Evolutionary conservation across 2,329 filamentous ascomycete species (phyloP), one percentile per base, ranked within the genome.

Genomic region (Monilinia vaccinii-corymbosi): DNA sequence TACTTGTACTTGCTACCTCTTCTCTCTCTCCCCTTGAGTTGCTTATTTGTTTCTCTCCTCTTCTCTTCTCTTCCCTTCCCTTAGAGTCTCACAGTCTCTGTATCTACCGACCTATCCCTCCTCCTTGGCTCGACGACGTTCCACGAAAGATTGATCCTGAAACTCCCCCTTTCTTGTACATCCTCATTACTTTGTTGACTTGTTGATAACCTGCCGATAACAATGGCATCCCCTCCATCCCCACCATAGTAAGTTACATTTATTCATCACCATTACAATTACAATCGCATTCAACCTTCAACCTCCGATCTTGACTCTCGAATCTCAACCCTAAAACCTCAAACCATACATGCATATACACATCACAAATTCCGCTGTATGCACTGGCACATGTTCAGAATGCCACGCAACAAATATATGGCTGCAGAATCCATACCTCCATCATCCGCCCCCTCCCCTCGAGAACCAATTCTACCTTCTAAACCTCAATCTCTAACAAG

Each of bases 351-450:
- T 18, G n/a, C 14, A 16, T 34, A 40, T 31, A 21, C 36, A 53
- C 50, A 53, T 53, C 50, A 21, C 46, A 10, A 21, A 21, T 7
- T 48, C 18, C 31, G 8, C 25, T 31, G 25, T 53, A 53, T 53
- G 50, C 50, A 53, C 44, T 53, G 50, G 50, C 36, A 44, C 50
- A 44, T 53, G 2, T 44, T 53, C 18, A 42, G 28, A 48, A 60
- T 60, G 51, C 52, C 58, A 48, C 52, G 51, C 52, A 60, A 57
- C 25, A 57, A 60, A 56, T 50, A 49, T n/a, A 56, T 31, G 10
- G 14, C 55, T 9, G 28, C n/a, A 0, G 32, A 16, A 21, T 21
- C 44, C 34, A 25, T 60, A 36, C 52, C 44, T 16, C 28, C 51
- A 38, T 23, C 45, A 28, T 34, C 46, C 18, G 25, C 28, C n/a